Percentiles rank a stretch among this genome's conserved stretches.
phyloP scores from a whole-genome alignment of 768 basidiomycete genomes.

The Mycena filopes region DNA sequence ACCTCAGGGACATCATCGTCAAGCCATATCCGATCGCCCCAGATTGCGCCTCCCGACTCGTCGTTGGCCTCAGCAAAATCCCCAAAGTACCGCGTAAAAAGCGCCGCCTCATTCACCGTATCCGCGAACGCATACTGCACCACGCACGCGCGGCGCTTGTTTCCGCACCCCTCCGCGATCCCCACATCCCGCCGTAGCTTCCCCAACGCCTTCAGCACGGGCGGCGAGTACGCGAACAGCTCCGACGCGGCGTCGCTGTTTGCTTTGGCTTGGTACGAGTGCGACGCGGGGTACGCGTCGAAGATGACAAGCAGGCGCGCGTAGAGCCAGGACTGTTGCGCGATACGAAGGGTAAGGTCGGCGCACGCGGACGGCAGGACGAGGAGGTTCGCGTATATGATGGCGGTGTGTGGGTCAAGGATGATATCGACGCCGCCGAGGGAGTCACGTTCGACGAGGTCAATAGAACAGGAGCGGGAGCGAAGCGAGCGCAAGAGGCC shows the following conservation, averaged over 20 bases:
- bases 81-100: conserved; percentile 65
- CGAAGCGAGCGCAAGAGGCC: conserved; percentile 64
- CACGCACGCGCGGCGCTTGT: conserved; percentile 54
- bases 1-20: conserved; percentile 66
- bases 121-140: conserved; percentile 73
- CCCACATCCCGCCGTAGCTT: conserved; percentile 71
- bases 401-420: conserved; percentile 68
- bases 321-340: conserved; percentile 73
- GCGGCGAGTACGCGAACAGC: conserved; percentile 68
- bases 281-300: conserved; percentile 69
- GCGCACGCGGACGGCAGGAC: conserved; percentile 62
- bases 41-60: conserved; percentile 55
- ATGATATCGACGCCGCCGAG: conserved; percentile 74
- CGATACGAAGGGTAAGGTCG: conserved; percentile 54
- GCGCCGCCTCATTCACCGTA: conserved; percentile 66
- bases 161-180: conserved; percentile 69
- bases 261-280: conserved; percentile 44
- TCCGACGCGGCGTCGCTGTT: conserved; percentile 28
- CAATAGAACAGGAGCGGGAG: conserved; percentile 55
- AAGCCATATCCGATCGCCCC: conserved; percentile 75
- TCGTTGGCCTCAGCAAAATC: conserved; percentile 63
- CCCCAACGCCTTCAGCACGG: conserved; percentile 75
- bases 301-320: conserved; percentile 66
- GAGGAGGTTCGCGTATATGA: conserved; percentile 60
- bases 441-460: conserved; percentile 71